phyloP scores from a whole-genome alignment of 257 asterid genomes.

The Eucommia ulmoides region DNA sequence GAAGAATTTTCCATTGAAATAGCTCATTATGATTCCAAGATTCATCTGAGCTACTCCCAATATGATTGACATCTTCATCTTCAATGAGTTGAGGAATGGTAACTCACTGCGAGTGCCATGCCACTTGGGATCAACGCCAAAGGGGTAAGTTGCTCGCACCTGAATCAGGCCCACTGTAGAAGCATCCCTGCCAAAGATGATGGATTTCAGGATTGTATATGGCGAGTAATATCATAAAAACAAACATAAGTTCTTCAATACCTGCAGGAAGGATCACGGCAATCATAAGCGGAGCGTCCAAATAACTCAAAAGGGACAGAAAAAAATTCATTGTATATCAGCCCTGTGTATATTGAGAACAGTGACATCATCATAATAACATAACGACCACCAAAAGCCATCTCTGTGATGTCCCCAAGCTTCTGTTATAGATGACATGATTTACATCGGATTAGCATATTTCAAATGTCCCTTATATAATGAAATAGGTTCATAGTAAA shows the following conservation, averaged over 20 bases:
- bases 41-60: constrained; percentile 59
- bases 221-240: not conserved
- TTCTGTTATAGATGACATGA: constrained; percentile 28
- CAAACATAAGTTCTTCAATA: constrained; percentile 9
- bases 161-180: constrained; percentile 35
- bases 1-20: constrained; percentile 44
- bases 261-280: constrained; percentile 51
- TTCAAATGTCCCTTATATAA: not conserved
- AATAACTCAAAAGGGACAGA: constrained; percentile 55
- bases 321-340: constrained; percentile 49
- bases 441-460: too few species aligned
- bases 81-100: constrained; percentile 58
- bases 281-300: constrained; percentile 46
- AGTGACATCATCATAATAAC: constrained; percentile 56
- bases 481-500: not conserved
- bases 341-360: constrained; percentile 59
- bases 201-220: constrained; percentile 6
- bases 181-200: constrained; percentile 33
- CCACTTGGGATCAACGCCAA: constrained; percentile 64
- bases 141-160: constrained; percentile 43
- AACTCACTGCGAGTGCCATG: constrained; percentile 55
- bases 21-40: constrained; percentile 51
- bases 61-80: constrained; percentile 65
- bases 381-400: constrained; percentile 67
- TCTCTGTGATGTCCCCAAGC: constrained; percentile 64